These are phyloP conservation scores for Amauroascus verrucosus DNA, from an alignment of 2,329 filamentous ascomycete species.

Conservation along the genomic window DNA sequence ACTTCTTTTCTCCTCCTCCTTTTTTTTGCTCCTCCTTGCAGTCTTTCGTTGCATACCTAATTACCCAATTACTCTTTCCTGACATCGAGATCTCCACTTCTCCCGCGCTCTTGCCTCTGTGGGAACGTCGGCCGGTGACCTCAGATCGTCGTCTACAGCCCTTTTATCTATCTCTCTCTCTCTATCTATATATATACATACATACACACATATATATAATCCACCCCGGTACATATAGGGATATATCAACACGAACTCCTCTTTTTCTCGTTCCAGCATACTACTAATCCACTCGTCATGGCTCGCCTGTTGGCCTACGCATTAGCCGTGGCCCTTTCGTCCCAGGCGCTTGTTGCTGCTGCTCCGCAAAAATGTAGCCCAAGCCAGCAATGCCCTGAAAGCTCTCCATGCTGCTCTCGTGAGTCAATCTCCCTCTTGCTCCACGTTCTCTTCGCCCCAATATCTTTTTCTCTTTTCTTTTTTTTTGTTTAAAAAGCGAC, in stretches of 20 bases:
- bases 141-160: background rate
- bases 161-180: background rate
- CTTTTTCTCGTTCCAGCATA: background rate
- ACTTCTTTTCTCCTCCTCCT: slow-evolving; percentile 10
- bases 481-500: background rate
- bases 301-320: slow-evolving; percentile 28
- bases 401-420: slow-evolving; percentile 72
- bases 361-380: slow-evolving; percentile 30
- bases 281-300: slow-evolving; percentile 21
- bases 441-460: too few relatives aligned
- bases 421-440: too few relatives aligned
- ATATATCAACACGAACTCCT: background rate
- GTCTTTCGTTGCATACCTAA: background rate
- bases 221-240: background rate
- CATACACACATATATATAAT: slow-evolving; percentile 6
- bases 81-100: background rate
- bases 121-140: background rate
- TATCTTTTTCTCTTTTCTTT: background rate
- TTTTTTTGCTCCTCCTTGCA: slow-evolving; percentile 8
- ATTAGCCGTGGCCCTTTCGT: slow-evolving; percentile 26
- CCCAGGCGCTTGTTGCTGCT: slow-evolving; percentile 26
- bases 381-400: slow-evolving; percentile 56
- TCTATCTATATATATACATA: background rate
- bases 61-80: background rate
- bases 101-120: background rate